These are phyloP conservation scores for Xanthoconium separans DNA, from an alignment of 1,284 basidiomycete species.

Conservation along the genomic window DNA sequence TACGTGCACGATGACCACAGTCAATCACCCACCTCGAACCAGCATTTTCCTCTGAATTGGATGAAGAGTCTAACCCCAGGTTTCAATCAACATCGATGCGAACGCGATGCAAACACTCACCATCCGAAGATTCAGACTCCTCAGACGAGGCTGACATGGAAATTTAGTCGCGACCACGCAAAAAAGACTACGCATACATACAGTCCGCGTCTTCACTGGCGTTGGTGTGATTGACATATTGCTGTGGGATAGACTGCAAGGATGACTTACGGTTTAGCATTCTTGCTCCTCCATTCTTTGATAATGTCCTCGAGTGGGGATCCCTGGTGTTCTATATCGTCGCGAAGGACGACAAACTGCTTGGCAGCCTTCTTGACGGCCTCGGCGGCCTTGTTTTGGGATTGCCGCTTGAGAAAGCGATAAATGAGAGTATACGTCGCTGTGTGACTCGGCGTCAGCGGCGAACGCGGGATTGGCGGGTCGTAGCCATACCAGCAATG, in stretches of 20 bases:
- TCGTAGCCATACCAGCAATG: conserved; percentile 43
- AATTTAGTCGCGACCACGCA: conserved; percentile 14
- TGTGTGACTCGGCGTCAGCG: conserved; percentile 30
- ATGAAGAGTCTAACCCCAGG: conserved; percentile 29
- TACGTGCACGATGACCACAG: conserved; percentile 23
- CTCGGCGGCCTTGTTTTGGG: conserved; percentile 63
- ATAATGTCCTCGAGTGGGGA: conserved; percentile 62
- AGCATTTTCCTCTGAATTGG: conserved; percentile 28
- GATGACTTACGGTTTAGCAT: conserved; percentile 23
- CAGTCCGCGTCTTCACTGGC: conserved; percentile 29
- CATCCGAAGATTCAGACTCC: conserved; percentile 25
- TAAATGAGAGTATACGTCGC: conserved; percentile 73
- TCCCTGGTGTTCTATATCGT: conserved; percentile 45
- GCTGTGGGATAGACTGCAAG: neutral
- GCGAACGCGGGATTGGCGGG: neutral
- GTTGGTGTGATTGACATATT: conserved; percentile 5
- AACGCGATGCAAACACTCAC: conserved; percentile 8
- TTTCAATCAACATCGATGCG: neutral
- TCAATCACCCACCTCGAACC: conserved; percentile 15
- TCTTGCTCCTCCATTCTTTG: conserved; percentile 54
- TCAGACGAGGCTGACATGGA: conserved; percentile 22
- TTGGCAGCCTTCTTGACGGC: conserved; percentile 67
- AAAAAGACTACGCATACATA: conserved; percentile 23
- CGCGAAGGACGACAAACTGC: conserved; percentile 55
- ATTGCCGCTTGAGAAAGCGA: conserved; percentile 62